These are phyloP conservation scores for Hortaea sp. DNA, from an alignment of 2,329 filamentous ascomycete genomes.

Conservation along the genomic window DNA sequence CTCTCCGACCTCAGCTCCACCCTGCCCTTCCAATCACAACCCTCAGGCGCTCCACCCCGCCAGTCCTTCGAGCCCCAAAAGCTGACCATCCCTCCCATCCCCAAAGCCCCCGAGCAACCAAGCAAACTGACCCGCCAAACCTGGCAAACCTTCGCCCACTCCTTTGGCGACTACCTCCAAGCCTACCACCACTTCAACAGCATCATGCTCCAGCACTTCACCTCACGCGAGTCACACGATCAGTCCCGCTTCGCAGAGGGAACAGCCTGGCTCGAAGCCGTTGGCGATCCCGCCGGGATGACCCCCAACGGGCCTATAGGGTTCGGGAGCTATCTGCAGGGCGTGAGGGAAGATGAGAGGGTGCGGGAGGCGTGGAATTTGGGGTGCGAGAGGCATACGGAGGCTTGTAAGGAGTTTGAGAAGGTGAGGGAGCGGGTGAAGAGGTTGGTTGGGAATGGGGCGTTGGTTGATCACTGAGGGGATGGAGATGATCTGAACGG, in stretches of 20 bases:
- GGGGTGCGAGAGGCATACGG: constrained; percentile 51
- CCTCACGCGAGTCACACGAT: constrained; percentile 37
- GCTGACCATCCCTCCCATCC: constrained; percentile 41
- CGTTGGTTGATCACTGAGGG: constrained; percentile 7
- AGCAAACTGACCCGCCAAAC: constrained; percentile 35
- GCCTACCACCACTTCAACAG: constrained; percentile 48
- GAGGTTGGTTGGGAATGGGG: constrained; percentile 11
- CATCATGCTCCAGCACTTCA: constrained; percentile 47
- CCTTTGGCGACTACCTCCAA: constrained; percentile 46
- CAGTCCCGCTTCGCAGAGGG: constrained; percentile 24
- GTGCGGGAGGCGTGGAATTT: constrained; percentile 52
- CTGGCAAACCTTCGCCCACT: constrained; percentile 42
- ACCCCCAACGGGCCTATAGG: constrained; percentile 29
- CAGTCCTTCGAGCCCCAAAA: constrained; percentile 29
- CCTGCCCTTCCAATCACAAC: constrained; percentile 49
- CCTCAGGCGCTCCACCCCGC: constrained; percentile 35
- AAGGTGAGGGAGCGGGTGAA: constrained; percentile 35
- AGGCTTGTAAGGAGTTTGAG: constrained; percentile 49
- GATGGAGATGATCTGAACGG: neutral
- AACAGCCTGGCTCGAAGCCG: constrained; percentile 43
- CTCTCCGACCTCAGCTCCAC: constrained; percentile 43
- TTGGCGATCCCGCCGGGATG: constrained; percentile 33
- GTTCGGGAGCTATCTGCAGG: constrained; percentile 48
- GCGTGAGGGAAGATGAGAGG: constrained; percentile 54
- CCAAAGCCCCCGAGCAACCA: constrained; percentile 30